These are phyloP conservation scores for Podosphaera fusca DNA, from an alignment of 2,329 filamentous ascomycete species.

Conservation along the genomic window DNA sequence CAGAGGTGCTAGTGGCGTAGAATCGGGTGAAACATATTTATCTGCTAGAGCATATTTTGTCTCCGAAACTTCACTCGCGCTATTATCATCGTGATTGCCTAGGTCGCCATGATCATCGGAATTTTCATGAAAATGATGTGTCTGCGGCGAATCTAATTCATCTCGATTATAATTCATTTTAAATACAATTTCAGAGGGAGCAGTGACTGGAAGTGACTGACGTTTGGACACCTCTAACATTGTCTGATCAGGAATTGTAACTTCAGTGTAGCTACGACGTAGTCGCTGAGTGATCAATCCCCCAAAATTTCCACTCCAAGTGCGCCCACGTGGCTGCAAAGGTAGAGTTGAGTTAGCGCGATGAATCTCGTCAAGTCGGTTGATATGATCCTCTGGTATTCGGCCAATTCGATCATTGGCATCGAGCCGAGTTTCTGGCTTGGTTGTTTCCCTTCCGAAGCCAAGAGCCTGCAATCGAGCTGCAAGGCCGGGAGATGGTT, in stretches of 20 bases:
- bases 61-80: conserved; percentile 36
- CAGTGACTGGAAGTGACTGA: conserved; percentile 6
- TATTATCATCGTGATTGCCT: conserved; percentile 30
- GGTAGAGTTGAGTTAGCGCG: conserved; percentile 23
- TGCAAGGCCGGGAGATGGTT: conserved; percentile 39
- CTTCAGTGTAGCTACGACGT: conserved; percentile 10
- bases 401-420: conserved; percentile 33
- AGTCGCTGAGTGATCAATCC: conserved; percentile 13
- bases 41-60: conserved; percentile 35
- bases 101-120: background rate
- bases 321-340: conserved; percentile 42
- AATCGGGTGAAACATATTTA: conserved; percentile 19
- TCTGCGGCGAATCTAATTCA: conserved; percentile 48
- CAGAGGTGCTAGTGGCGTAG: conserved; percentile 20
- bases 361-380: conserved; percentile 44
- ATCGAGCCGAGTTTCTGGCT: conserved; percentile 10
- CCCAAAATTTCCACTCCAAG: conserved; percentile 43
- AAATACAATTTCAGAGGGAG: background rate
- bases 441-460: conserved; percentile 22
- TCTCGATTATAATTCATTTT: conserved; percentile 16
- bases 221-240: conserved; percentile 11
- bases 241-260: conserved; percentile 8
- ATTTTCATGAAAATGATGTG: background rate
- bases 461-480: conserved; percentile 41
- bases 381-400: conserved; percentile 46